Evolutionary conservation across 2,329 filamentous ascomycete genomes (phyloP).

Genomic region (Fusarium sp.): DNA sequence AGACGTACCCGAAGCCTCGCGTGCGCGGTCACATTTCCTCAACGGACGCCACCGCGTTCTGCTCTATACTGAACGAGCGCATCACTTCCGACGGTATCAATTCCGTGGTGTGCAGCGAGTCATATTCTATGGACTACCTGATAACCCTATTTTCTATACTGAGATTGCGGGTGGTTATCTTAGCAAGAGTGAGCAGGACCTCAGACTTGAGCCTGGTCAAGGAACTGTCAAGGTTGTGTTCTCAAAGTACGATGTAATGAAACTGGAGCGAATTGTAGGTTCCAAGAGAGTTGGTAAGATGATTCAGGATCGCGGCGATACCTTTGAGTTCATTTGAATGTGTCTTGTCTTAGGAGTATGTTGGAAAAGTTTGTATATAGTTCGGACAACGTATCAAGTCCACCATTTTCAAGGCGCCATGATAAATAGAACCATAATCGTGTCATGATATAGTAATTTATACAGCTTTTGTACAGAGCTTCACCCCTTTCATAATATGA

Average conservation of each 20-base stretch:
- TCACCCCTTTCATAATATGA: constrained; percentile 34
- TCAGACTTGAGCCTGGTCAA: constrained; percentile 67
- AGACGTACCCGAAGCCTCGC: constrained; percentile 79
- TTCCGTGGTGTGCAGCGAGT: constrained; percentile 84
- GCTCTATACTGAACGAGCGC: constrained; percentile 93
- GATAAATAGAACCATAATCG: constrained; percentile 19
- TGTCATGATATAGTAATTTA: constrained; percentile 46
- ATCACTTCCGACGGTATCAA: constrained; percentile 92
- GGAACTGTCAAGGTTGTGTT: constrained; percentile 76
- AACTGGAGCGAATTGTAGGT: constrained; percentile 89
- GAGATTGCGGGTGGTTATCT: constrained; percentile 80
- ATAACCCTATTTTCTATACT: constrained; percentile 85
- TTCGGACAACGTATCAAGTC: not conserved
- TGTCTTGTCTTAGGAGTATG: constrained; percentile 7
- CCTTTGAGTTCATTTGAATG: constrained; percentile 89
- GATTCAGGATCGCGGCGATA: constrained; percentile 86
- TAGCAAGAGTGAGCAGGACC: constrained; percentile 67
- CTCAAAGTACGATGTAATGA: constrained; percentile 89
- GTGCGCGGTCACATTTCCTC: constrained; percentile 88
- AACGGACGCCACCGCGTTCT: constrained; percentile 84
- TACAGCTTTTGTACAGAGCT: constrained; percentile 50
- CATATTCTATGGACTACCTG: constrained; percentile 91
- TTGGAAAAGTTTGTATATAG: constrained; percentile 13
- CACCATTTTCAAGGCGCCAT: constrained; percentile 7
- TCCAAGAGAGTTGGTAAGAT: constrained; percentile 84